Conservation (phyloP, 495 filamentous ascomycete genomes). For the Daldinia childiae region DNA sequence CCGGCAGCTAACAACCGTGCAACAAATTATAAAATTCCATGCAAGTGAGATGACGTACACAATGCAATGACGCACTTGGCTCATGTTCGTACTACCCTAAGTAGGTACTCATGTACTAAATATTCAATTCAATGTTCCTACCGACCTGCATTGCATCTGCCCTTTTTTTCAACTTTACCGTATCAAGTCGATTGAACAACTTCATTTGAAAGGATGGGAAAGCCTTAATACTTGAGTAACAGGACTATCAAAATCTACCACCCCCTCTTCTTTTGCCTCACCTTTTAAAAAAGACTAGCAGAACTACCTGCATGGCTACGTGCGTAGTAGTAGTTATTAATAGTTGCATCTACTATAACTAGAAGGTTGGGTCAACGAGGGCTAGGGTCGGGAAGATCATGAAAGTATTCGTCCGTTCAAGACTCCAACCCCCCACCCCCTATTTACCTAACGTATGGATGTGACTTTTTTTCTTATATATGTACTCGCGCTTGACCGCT, state of each 20-base stretch:
- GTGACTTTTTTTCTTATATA: neutral
- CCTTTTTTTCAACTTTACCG: conserved; percentile 4
- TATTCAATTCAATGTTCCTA: no score
- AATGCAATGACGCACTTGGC: conserved; percentile 41
- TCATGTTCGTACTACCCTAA: conserved; percentile 16
- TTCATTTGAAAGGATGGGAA: neutral
- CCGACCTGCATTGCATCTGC: conserved; percentile 30
- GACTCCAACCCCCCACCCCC: conserved; percentile 33
- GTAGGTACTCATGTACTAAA: conserved; percentile 3
- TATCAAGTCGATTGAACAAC: neutral
- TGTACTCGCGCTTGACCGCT: conserved; percentile 39
- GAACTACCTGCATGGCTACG: conserved; percentile 5
- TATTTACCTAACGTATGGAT: conserved; percentile 21
- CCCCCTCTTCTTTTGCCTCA: neutral
- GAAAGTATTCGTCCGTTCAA: conserved; percentile 34
- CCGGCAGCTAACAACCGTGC: conserved; percentile 19
- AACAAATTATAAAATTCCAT: conserved; percentile 35
- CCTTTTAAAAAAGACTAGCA: conserved; percentile 3
- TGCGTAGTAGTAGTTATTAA: conserved; percentile 9
- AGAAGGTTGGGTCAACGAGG: conserved; percentile 13
- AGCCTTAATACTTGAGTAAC: neutral
- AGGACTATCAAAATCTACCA: conserved; percentile 1
- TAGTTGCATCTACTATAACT: conserved; percentile 17
- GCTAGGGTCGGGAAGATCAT: conserved; percentile 37
- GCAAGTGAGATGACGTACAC: conserved; percentile 45